Evolutionary conservation across 202 grass and related monocot genomes (phyloP), one percentile per base, ranked within the genome.

Genomic region (Zoysia matrella): DNA sequence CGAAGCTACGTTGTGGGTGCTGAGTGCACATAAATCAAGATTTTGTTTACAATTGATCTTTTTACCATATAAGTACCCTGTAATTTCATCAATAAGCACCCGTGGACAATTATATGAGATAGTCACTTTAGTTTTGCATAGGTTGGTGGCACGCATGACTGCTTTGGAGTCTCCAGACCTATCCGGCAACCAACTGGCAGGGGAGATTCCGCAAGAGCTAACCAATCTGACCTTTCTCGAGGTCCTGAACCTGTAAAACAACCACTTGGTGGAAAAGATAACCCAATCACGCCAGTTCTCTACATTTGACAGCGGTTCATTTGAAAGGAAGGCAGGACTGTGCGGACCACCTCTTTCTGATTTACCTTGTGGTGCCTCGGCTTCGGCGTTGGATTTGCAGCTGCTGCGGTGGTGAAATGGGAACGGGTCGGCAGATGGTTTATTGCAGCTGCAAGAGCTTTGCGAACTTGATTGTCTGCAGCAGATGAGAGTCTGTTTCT

Each of bases 141-240:
- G n/a, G n/a, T n/a, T n/a, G n/a, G n/a, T n/a, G n/a, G n/a, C n/a
- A n/a, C n/a, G 71, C 56, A 80, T 90, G 52, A 43, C 3, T 8
- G 83, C 82, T 12, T 44, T 95, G 2, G 93, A 95, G 48, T 90
- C 88, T n/a, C 44, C 92, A 2, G 88, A 95, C n/a, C 73, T 95
- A 2, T 90, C 89, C 2, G 76, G 56, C 5, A 95, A 95, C 52
- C 1, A 86, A 39, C 93, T 95, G 2, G 88, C 80, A 4, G 83
- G 86, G 11, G 65, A 69, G 18, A 93, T 93, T 55, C 91, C 85
- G 30, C 36, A 86, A 77, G 75, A 88, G 4, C 42, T 90, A 5
- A 81, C 85, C 22, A 4, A 58, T 0, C 71, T 95, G 2, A 92
- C 82, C 15, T 95, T 90, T 69, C 79, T 90, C 18, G 52, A 41